Percentiles rank a stretch among this genome's conserved stretches.
phyloP scores from a whole-genome alignment of 2,329 filamentous ascomycete genomes.

The Colletotrichum tropicale region DNA sequence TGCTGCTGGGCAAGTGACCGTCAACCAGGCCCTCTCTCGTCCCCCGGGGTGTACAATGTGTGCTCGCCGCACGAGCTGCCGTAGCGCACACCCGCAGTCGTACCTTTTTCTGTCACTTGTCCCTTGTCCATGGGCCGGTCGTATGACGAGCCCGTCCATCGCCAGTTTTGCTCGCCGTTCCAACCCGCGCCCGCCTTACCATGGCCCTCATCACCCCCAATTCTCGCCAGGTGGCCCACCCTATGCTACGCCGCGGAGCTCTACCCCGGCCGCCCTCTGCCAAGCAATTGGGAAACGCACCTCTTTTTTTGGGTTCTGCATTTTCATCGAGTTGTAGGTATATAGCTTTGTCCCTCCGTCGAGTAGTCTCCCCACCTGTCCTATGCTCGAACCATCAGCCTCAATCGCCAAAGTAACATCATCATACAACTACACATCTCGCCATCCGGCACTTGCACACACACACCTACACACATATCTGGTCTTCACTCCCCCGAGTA shows the following conservation, averaged over 20 bases:
- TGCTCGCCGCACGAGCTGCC: not conserved
- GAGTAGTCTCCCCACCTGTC: conserved; percentile 15
- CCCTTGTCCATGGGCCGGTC: not conserved
- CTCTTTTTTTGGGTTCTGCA: not conserved
- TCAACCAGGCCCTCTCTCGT: not conserved
- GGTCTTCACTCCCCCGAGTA: not conserved
- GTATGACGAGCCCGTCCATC: conserved; percentile 17
- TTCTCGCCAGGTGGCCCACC: not conserved
- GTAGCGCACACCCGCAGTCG: not conserved
- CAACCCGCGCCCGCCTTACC: conserved; percentile 9
- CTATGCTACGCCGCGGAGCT: not conserved
- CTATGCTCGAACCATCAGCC: conserved; percentile 10
- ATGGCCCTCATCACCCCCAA: not conserved
- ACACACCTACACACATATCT: not conserved
- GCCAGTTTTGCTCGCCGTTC: conserved; percentile 14
- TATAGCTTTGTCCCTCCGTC: conserved; percentile 13
- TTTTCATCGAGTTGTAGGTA: not conserved
- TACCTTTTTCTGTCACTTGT: conserved; percentile 1
- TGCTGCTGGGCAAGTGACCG: not conserved
- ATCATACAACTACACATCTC: conserved; percentile 2
- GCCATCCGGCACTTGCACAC: not conserved
- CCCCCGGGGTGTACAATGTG: not conserved
- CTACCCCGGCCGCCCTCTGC: not conserved
- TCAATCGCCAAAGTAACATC: conserved; percentile 1
- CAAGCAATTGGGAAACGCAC: not conserved